A percentile compares a stretch with the other conserved stretches of the same genome.
Conservation (phyloP, 2,329 filamentous ascomycete genomes). For the Penicillium thymicola region DNA sequence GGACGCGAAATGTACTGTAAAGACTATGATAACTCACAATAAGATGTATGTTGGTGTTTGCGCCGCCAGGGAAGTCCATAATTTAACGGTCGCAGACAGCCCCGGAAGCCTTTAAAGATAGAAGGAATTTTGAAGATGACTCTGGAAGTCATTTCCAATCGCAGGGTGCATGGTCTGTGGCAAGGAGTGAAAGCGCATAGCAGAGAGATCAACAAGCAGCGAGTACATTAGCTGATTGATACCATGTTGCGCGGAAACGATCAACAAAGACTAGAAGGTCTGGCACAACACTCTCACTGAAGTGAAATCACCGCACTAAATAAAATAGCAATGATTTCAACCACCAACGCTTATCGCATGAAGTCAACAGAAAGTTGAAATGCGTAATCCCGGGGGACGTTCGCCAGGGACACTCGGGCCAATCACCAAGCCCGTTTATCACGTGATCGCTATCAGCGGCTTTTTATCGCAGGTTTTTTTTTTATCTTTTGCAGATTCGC, state of each 20-base stretch:
- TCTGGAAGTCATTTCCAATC: conserved; percentile 37
- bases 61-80: conserved; percentile 45
- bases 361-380: conserved; percentile 12
- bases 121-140: conserved; percentile 22
- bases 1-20: neutral
- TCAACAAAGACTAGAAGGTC: conserved; percentile 3
- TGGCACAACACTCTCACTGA: conserved; percentile 9
- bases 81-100: conserved; percentile 29
- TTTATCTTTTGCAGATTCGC: conserved; percentile 18
- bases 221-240: conserved; percentile 16
- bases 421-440: conserved; percentile 28
- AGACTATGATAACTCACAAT: conserved; percentile 36
- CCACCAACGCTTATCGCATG: conserved; percentile 3
- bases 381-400: conserved; percentile 33
- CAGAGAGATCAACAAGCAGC: conserved; percentile 18
- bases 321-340: neutral
- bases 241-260: conserved; percentile 12
- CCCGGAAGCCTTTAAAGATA: conserved; percentile 28
- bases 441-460: conserved; percentile 33
- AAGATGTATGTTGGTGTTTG: conserved; percentile 42
- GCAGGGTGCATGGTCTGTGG: conserved; percentile 16
- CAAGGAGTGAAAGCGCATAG: conserved; percentile 17
- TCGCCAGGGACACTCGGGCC: conserved; percentile 30
- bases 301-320: neutral
- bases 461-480: conserved; percentile 27